These are phyloP conservation scores for Plasmodium reichenowi DNA, from an alignment of 169 alveolate species.

Conservation along the genomic window DNA sequence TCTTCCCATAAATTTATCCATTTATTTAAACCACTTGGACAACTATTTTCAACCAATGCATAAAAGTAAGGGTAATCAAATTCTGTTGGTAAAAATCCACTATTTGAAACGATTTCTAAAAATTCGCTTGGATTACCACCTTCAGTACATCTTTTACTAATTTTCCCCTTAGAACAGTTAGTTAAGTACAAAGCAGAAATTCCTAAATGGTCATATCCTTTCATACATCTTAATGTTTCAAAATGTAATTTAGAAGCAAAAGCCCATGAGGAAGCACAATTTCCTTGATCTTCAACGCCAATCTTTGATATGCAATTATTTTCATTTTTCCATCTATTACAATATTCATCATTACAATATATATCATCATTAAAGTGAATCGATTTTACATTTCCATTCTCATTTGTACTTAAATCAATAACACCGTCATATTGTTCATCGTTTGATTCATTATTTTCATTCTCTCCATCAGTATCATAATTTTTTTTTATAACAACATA, in stretches of 20 bases:
- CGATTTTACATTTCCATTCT: not conserved
- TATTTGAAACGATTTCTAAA: not conserved
- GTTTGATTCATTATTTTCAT: not conserved
- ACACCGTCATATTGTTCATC: not conserved
- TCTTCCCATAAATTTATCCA: not conserved
- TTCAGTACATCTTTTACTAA: not conserved
- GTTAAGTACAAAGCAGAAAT: not conserved
- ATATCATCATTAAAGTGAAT: not conserved
- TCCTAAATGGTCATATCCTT: slow-evolving; percentile 15
- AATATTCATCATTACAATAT: slow-evolving; percentile 8
- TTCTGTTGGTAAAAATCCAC: not conserved
- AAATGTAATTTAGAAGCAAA: slow-evolving; percentile 5
- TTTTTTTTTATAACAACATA: not conserved
- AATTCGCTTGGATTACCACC: not conserved
- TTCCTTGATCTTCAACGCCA: slow-evolving; percentile 1
- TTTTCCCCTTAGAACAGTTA: not conserved
- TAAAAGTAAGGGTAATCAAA: not conserved
- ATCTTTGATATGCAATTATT: slow-evolving; percentile 8
- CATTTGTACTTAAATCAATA: not conserved
- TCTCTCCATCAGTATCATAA: not conserved
- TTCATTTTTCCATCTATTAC: slow-evolving; percentile 17
- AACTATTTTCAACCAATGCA: not conserved
- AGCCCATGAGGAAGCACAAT: slow-evolving; percentile 18
- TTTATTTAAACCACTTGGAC: not conserved
- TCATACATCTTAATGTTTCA: slow-evolving; percentile 7